Percentiles rank a stretch among this genome's conserved stretches.
Evolutionary conservation across 140 eudicot genomes (phyloP).

Genomic region (Stevia rebaudiana): DNA sequence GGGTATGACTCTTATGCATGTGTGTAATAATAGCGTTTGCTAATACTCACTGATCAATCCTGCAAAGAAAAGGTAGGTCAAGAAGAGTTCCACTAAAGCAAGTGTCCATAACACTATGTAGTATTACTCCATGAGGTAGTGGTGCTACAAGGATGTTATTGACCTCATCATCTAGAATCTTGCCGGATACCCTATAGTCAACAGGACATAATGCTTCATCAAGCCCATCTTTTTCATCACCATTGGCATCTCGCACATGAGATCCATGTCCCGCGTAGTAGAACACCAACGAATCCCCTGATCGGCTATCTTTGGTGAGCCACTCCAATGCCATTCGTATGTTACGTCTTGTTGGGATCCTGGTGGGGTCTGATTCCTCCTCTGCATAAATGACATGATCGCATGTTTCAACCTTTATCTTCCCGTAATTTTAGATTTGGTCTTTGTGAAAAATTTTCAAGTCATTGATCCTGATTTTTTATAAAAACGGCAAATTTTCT

Average conservation of each 20-base stretch:
- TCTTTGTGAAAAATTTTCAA: no score
- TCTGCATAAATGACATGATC: slow-evolving; percentile 43
- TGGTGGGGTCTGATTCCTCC: slow-evolving; percentile 45
- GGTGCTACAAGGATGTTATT: slow-evolving; percentile 56
- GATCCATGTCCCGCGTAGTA: slow-evolving; percentile 77
- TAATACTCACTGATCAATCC: slow-evolving; percentile 27
- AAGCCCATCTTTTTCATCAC: slow-evolving; percentile 68
- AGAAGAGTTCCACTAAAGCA: slow-evolving; percentile 72
- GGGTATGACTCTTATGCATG: background rate
- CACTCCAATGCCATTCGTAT: slow-evolving; percentile 49
- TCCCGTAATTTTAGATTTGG: no score
- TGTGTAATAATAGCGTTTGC: background rate
- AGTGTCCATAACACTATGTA: slow-evolving; percentile 57
- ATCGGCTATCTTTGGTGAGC: slow-evolving; percentile 62
- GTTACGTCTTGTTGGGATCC: slow-evolving; percentile 57
- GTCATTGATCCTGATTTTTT: no score
- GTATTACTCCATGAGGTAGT: slow-evolving; percentile 49
- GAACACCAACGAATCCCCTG: slow-evolving; percentile 81
- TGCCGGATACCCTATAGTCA: slow-evolving; percentile 51
- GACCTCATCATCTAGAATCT: slow-evolving; percentile 47
- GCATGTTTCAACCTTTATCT: no score
- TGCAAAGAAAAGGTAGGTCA: slow-evolving; percentile 57
- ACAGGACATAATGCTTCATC: slow-evolving; percentile 76
- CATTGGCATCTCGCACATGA: slow-evolving; percentile 37
- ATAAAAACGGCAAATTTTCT: no score